Base-by-base conservation (phyloP, 129 eudicot species). In the Heracleum sosnowskyi region DNA sequence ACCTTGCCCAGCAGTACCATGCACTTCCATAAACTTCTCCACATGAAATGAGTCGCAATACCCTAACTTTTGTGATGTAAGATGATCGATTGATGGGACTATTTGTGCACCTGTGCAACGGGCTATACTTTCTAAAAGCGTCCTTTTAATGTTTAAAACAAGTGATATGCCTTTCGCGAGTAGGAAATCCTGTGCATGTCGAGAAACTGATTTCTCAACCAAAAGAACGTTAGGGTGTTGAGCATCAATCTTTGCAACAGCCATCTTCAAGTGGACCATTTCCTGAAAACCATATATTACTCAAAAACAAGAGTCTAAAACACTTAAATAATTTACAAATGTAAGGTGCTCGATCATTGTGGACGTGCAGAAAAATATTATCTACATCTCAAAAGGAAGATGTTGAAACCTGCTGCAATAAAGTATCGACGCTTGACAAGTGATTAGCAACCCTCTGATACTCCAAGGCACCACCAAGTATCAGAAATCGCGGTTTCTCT, bases 381-480 rank as follows among this genome's bases (percentile, higher is more conserved):
- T 60, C 20, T 42, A 46, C 31, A 70, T 55, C 41, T 49, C 68
- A 41, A 63, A 35, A 46, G 77, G 68, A 16, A 79, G 28, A 80
- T 47, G 76, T 64, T 75, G 16, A 22, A 78, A 88, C 92, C 92
- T 88, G 92, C 84, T 88, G 92, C 70, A 88, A 64, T 57, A 88
- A 79, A 64, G 92, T 88, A 70, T 88, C 88, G 62, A 88, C 84
- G 76, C 92, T 88, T 60, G 92, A 88, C 78, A 88, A 82, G 82
- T 83, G 92, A 68, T 88, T 85, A 39, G 92, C 71, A 51, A 88
- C 89, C 68, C 92, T 85, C 69, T 88, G 92, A 79, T 88, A 88
- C 79, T 88, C 92, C 78, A 88, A 83, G 45, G 92, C 92, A 63
- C 92, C 92, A 46, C 92, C 92, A 81, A 88, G 92, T 60, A 88